Base-by-base conservation (phyloP, 176 grass and related monocot genomes). In the Cenchrus fungigraminus region DNA sequence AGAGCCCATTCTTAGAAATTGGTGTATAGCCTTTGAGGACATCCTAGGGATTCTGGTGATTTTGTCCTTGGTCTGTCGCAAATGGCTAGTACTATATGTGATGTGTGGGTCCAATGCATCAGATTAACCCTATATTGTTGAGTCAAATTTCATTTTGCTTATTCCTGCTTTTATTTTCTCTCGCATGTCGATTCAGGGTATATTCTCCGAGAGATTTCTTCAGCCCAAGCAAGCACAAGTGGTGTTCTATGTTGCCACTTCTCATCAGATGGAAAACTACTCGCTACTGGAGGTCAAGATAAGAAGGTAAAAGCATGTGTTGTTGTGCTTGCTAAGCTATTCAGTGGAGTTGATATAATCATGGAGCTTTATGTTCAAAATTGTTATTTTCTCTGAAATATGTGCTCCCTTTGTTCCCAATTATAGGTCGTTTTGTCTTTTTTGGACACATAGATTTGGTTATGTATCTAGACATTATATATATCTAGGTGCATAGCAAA, bases 261-360 rank as follows among this genome's bases (percentile, higher is more conserved):
- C 75, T 99, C 97, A 61, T 92, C 90, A 58, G 93, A 99, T 82
- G 93, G 97, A 65, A 96, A 99, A 54, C 61, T 96, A 78, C 90
- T 99, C 73, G 97, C 97, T 52, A 99, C 97, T 67, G 97, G 93
- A 74, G 93, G 93, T 68, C 93, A 99, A 43, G 97, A 96, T 91
- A 99, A 96, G 73, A 99, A 99, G 97, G 97, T 98, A 68, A 76
- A 25, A 37, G 0, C 25, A 71, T 6, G 60, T 83, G 44, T 2
- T 51, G 52, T 67, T 49, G 19, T 84, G 17, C 75, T 84, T 80
- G 70, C 65, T 52, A 68, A 22, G 61, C 32, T 87, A 22, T 63
- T 80, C n/a, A 74, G 11, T 82, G 20, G 29, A 68, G 68, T 82
- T 56, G 66, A 68, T 74, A 29, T 60, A 79, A 9, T 50, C 28